A percentile compares a stretch with the other conserved stretches of the same genome.
Conservation (phyloP, 164 flowering plant genomes). For the Magnolia sinica region DNA sequence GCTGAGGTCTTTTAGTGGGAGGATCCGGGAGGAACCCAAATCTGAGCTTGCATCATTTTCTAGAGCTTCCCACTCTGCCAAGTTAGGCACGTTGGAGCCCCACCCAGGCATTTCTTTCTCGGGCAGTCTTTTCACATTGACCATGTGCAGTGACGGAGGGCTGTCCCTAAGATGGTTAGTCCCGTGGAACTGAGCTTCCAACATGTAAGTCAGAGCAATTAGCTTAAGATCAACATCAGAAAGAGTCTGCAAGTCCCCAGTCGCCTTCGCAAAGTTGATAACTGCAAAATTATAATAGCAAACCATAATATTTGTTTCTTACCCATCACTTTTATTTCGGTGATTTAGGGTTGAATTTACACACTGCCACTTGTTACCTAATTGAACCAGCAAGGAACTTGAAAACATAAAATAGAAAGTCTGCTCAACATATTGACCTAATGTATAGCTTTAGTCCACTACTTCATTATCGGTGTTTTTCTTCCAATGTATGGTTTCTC, state of each 20-base stretch:
- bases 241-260: conserved; percentile 92
- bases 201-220: conserved; percentile 79
- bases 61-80: conserved; percentile 96
- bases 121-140: conserved; percentile 71
- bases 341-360: neutral
- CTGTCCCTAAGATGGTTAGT: conserved; percentile 64
- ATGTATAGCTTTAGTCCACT: too few species aligned
- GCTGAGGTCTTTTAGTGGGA: conserved; percentile 69
- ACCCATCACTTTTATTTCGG: neutral
- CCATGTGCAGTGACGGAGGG: conserved; percentile 76
- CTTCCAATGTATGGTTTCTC: too few species aligned
- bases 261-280: conserved; percentile 77
- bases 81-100: conserved; percentile 90
- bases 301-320: neutral
- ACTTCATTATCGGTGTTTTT: too few species aligned
- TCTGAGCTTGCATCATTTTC: conserved; percentile 50
- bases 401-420: too few species aligned
- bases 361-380: too few species aligned
- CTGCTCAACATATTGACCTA: too few species aligned
- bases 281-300: conserved; percentile 36
- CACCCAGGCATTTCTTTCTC: conserved; percentile 96
- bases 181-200: conserved; percentile 89
- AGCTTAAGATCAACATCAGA: conserved; percentile 95
- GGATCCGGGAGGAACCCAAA: conserved; percentile 65
- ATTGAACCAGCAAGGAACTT: too few species aligned